Evolutionary conservation across 108 stramenopile genomes (phyloP), one percentile per base, ranked within the genome.

Genomic region (Cyclotella atomus): DNA sequence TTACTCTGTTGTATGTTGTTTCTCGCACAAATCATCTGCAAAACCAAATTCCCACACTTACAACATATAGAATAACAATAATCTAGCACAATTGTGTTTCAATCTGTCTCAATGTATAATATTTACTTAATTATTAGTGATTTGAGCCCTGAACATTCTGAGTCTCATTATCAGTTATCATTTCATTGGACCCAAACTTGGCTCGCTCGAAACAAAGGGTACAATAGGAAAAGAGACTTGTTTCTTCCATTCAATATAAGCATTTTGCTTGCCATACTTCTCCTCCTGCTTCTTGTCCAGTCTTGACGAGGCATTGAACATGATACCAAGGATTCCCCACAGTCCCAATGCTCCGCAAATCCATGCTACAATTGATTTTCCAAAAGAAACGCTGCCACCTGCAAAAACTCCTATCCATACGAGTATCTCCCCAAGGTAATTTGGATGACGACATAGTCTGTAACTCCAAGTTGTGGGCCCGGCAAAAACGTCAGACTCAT

Each of bases 331-430:
- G 54, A 91, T 91, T 34, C 83, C 88, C 45, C 49, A 82, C 57
- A 89, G 73, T 36, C 90, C 90, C 62, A 88, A 63, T 2, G 35
- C 6, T 8, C 83, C 81, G n/a, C 52, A 45, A 0, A 77, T 20
- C 85, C 85, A 85, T 16, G 85, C 86, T 14, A 61, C 33, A 14
- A 84, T 59, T 29, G 68, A 59, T n/a, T 65, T 70, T 27, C 75
- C 77, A 61, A 91, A 87, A 25, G 80, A 85, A 1, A 85, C 83
- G 21, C 46, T 32, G 2, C 90, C 90, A 7, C 62, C 75, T 17
- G 83, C 60, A 55, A 80, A 85, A 2, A 88, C 27, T 10, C 91
- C 91, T 12, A 83, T 33, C 91, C 91, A 92, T 82, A 85, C 88
- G 34, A 89, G 45, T 0, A 90, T 79, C 67, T 92, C 91, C 0